Conservation (phyloP, 768 basidiomycete species). For the Russula ochroleuca region DNA sequence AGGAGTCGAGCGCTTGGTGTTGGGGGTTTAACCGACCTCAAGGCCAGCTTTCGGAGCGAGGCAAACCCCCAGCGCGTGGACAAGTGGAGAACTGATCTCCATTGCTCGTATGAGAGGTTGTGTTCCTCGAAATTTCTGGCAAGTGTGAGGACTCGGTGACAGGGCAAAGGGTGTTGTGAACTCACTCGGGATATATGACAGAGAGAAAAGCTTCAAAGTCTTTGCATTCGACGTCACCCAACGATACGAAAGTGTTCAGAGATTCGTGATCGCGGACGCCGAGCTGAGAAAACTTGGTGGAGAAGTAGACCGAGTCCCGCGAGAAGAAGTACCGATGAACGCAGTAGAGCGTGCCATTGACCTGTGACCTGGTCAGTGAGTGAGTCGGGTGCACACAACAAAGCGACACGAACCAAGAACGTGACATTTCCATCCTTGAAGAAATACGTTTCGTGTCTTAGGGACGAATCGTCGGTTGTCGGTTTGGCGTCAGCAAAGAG, state of each 20-base stretch:
- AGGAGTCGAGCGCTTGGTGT: slow-evolving; percentile 19
- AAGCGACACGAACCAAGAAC: slow-evolving; percentile 10
- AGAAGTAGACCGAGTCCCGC: slow-evolving; percentile 26
- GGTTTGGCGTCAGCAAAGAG: neutral
- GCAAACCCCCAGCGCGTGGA: slow-evolving; percentile 34
- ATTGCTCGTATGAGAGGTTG: slow-evolving; percentile 28
- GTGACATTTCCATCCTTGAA: slow-evolving; percentile 25
- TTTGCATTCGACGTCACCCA: slow-evolving; percentile 8
- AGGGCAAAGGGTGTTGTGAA: neutral
- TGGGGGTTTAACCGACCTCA: slow-evolving; percentile 20
- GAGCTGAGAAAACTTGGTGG: slow-evolving; percentile 10
- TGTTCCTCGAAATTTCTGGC: slow-evolving; percentile 19
- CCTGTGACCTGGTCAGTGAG: slow-evolving; percentile 5
- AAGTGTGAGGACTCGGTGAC: too few species aligned
- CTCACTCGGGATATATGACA: slow-evolving; percentile 26
- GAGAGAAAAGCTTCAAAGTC: slow-evolving; percentile 27
- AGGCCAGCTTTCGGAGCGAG: slow-evolving; percentile 29
- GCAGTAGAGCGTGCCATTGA: slow-evolving; percentile 19
- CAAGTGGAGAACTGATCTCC: slow-evolving; percentile 33
- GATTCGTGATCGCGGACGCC: slow-evolving; percentile 15
- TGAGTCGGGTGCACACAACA: neutral
- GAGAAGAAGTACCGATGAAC: slow-evolving; percentile 26
- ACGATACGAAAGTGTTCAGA: neutral
- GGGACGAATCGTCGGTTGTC: slow-evolving; percentile 2
- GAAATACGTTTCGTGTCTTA: slow-evolving; percentile 12